Conservation (phyloP, 2,329 filamentous ascomycete species). For the Aspergillus flavus region DNA sequence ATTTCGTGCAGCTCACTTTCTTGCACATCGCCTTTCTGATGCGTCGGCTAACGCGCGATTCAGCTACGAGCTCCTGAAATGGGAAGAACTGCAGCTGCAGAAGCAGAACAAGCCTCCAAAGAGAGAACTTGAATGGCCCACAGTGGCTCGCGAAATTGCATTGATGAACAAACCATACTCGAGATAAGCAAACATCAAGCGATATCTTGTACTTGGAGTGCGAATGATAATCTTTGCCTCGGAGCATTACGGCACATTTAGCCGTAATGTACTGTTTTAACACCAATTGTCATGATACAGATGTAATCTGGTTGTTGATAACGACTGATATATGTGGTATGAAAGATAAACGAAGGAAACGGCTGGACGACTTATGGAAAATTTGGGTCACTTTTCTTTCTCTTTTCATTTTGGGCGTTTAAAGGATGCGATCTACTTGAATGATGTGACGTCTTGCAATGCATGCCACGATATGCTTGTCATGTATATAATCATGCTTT, state of each 20-base stretch:
- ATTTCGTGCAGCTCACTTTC: background rate
- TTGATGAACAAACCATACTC: conserved; percentile 95
- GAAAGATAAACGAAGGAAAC: conserved; percentile 11
- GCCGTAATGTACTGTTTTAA: background rate
- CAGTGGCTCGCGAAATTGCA: conserved; percentile 85
- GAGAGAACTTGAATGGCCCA: conserved; percentile 88
- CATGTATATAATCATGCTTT: conserved; percentile 4
- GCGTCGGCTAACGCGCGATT: conserved; percentile 17
- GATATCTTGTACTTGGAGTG: background rate
- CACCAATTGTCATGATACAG: background rate
- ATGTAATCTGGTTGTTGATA: conserved; percentile 12
- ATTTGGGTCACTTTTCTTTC: background rate
- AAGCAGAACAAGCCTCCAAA: conserved; percentile 58
- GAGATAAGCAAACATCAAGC: conserved; percentile 50
- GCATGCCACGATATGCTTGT: background rate
- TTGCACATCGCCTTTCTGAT: background rate
- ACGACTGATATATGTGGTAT: conserved; percentile 19
- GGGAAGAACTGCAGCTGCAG: conserved; percentile 77
- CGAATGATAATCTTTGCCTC: background rate
- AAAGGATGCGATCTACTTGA: background rate
- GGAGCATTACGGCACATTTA: background rate
- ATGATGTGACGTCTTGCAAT: conserved; percentile 1
- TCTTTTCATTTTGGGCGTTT: background rate
- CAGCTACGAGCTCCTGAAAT: conserved; percentile 84
- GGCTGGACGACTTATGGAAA: conserved; percentile 3